phyloP scores from a whole-genome alignment of 2,329 filamentous ascomycete species.

The Fusarium abutilonis region DNA sequence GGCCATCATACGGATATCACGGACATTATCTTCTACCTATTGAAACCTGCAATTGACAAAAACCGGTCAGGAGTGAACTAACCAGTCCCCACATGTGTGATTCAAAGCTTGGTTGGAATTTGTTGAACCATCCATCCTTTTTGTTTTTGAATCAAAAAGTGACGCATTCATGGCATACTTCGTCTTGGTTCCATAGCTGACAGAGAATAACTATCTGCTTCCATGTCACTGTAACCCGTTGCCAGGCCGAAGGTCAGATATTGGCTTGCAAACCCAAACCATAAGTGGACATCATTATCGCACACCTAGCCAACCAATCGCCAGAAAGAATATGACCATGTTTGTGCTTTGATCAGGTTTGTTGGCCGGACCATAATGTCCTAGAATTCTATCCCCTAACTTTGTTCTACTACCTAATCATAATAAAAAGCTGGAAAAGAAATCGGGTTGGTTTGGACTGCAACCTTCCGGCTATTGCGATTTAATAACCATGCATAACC shows the following conservation, averaged over 20 bases:
- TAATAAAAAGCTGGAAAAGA: neutral
- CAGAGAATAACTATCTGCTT: too few relatives aligned
- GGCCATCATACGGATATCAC: conserved; percentile 16
- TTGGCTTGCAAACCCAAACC: conserved; percentile 5
- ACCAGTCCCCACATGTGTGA: conserved; percentile 16
- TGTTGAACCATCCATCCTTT: neutral
- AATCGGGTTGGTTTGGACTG: conserved; percentile 4
- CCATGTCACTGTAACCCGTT: neutral
- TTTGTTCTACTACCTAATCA: neutral
- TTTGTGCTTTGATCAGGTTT: conserved; percentile 29
- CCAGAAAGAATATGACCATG: conserved; percentile 32
- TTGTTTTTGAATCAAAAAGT: conserved; percentile 20
- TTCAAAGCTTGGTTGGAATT: conserved; percentile 9
- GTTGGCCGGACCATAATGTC: conserved; percentile 41
- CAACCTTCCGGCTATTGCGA: conserved; percentile 11
- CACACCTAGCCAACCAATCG: conserved; percentile 28
- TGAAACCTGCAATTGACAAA: neutral
- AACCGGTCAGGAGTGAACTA: neutral
- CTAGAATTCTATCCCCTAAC: conserved; percentile 14
- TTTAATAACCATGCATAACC: conserved; percentile 10
- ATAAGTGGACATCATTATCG: conserved; percentile 32
- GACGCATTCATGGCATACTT: conserved; percentile 29
- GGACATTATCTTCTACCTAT: neutral
- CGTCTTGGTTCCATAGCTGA: conserved; percentile 4
- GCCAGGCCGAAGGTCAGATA: neutral